Base-by-base conservation (phyloP, 2,329 filamentous ascomycete species). In the Xylariaceae sp. region DNA sequence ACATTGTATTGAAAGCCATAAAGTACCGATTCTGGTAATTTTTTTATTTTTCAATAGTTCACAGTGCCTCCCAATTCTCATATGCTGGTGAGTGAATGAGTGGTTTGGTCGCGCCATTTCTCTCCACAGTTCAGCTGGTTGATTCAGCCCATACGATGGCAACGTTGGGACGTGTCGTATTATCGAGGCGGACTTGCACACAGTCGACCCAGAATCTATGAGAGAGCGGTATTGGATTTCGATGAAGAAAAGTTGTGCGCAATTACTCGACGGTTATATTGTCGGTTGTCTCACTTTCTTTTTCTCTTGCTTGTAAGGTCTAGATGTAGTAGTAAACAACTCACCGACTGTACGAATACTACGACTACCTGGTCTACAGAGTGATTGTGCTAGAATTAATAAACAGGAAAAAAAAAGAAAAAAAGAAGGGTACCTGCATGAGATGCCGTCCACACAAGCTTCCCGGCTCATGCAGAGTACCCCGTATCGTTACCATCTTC, bases 61-160 rank as follows among this genome's bases (percentile, higher is more conserved):
- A 42, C 13, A 42, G 13, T 42, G 37, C 37, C 9, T 42, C 37
- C 3, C 37, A 42, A 6, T 13, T 42, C 37, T 42, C 37, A 42
- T 42, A 9, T 13, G 3, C 0, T 42, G 13, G 9, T 9, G 9
- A 42, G 13, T 42, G 37, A 44, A 44, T 44, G 42, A 11, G 2
- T 45, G 13, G 13, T 56, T 47, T 56, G 54, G 37, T 50, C 59
- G 59, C 52, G 54, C 55, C 42, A 62, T 57, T 57, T 50, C 62
- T 57, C 48, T 44, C 54, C 52, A 56, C 57, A 49, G 52, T 55
- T 63, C 62, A 63, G 62, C 62, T 62, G 55, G 39, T n/a, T 17
- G 56, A 55, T 51, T 44, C 52, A 49, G 57, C 34, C 53, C 55
- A 51, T 44, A 48, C 34, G 48, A 60, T 52, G 34, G 45, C 47